Conservation (phyloP, 2,329 filamentous ascomycete species). For the Trichoderma sp. region DNA sequence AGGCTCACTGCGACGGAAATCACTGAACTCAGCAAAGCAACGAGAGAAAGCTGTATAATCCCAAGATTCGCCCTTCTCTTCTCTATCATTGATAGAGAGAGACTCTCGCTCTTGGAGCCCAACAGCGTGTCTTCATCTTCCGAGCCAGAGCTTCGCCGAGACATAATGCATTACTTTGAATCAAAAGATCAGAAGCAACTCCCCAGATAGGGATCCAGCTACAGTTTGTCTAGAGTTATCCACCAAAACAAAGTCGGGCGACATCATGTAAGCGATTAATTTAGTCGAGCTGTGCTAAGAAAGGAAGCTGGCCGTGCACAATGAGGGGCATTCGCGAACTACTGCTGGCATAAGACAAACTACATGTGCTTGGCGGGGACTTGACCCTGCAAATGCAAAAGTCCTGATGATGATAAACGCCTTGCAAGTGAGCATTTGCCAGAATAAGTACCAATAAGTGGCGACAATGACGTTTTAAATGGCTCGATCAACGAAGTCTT, state of each 20-base stretch:
- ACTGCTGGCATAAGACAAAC: not conserved
- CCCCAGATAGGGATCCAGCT: not conserved
- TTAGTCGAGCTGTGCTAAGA: not conserved
- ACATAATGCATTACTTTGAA: not conserved
- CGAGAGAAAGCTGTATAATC: not conserved
- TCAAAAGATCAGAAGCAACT: not conserved
- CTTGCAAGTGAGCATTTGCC: not conserved
- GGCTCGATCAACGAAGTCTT: not conserved
- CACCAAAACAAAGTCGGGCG: not conserved
- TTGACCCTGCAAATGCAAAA: not conserved
- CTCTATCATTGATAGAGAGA: not conserved
- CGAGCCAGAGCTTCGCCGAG: slow-evolving; percentile 8
- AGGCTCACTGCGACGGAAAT: slow-evolving; percentile 4
- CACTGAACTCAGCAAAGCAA: slow-evolving; percentile 1
- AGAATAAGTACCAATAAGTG: not conserved
- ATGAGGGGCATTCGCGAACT: not conserved
- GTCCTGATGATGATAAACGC: not conserved
- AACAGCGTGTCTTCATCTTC: slow-evolving; percentile 9
- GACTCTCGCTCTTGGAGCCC: slow-evolving; percentile 1
- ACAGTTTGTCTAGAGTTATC: not conserved
- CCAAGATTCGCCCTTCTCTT: not conserved
- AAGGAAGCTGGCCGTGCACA: not conserved
- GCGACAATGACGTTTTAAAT: not conserved
- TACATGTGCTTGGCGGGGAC: not conserved
- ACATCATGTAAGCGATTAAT: not conserved